Percentiles rank a stretch among this genome's conserved stretches.
These are phyloP conservation scores for Beauveria brongniartii DNA, from an alignment of 2,329 filamentous ascomycete genomes.

Conservation along the genomic window DNA sequence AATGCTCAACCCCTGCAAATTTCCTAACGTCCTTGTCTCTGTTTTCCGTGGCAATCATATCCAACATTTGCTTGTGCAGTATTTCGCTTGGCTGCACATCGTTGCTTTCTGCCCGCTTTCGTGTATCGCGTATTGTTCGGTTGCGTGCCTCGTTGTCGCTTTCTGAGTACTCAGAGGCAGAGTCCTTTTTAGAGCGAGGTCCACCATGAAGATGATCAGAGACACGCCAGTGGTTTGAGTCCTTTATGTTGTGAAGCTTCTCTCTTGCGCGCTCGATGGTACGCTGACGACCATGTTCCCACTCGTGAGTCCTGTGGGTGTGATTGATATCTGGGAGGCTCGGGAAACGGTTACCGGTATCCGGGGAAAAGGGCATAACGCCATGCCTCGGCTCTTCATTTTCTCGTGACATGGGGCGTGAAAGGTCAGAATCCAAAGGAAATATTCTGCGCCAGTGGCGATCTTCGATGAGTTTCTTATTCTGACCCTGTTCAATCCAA, in stretches of 20 bases:
- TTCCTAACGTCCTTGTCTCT: constrained; percentile 31
- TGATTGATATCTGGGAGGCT: constrained; percentile 3
- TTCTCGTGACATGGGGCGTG: constrained; percentile 24
- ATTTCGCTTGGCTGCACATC: constrained; percentile 36
- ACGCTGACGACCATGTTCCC: constrained; percentile 41
- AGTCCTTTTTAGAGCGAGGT: constrained; percentile 39
- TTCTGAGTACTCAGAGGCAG: constrained; percentile 53
- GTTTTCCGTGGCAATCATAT: constrained; percentile 49
- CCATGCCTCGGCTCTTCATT: constrained; percentile 18
- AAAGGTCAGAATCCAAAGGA: constrained; percentile 28
- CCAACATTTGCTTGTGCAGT: constrained; percentile 54
- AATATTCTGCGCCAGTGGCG: constrained; percentile 68
- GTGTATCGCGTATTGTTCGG: neutral
- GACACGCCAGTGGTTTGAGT: constrained; percentile 46
- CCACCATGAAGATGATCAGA: constrained; percentile 42
- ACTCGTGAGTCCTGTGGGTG: constrained; percentile 24
- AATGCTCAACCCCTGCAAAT: constrained; percentile 25
- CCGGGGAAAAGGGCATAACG: constrained; percentile 20
- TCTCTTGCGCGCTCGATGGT: constrained; percentile 51
- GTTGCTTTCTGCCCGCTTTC: neutral
- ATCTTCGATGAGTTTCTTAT: constrained; percentile 77
- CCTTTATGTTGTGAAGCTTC: constrained; percentile 48
- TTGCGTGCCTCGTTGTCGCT: constrained; percentile 37
- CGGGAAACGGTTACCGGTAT: constrained; percentile 19
- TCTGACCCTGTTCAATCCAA: constrained; percentile 77